Percentiles rank a stretch among this genome's conserved stretches.
These are phyloP conservation scores for Calonectria pteridis DNA, from an alignment of 2,329 filamentous ascomycete genomes.

Conservation along the genomic window DNA sequence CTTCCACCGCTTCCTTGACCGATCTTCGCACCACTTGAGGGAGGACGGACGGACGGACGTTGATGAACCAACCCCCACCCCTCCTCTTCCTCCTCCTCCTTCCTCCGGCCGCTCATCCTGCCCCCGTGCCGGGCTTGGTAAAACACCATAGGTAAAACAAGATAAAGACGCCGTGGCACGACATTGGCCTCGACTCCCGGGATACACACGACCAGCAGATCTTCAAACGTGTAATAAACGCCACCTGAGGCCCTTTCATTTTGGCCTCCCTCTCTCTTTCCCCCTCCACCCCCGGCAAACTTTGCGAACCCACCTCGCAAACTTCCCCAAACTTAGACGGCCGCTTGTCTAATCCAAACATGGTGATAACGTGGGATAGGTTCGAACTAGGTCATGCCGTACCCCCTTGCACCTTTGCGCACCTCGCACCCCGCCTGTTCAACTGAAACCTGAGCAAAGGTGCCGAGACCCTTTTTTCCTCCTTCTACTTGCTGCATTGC, in stretches of 20 bases:
- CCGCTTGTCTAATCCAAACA: not conserved
- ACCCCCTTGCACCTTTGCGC: not conserved
- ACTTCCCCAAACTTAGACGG: not conserved
- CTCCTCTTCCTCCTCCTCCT: no score
- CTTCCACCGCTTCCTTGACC: not conserved
- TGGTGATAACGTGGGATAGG: not conserved
- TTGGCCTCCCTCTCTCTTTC: not conserved
- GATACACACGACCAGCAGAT: constrained; percentile 1
- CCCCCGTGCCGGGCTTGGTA: not conserved
- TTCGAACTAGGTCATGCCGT: not conserved
- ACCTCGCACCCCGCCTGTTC: not conserved
- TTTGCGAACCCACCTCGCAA: not conserved
- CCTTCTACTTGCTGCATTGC: not conserved
- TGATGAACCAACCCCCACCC: not conserved
- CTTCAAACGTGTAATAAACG: not conserved
- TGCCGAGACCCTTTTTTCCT: not conserved
- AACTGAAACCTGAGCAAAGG: not conserved
- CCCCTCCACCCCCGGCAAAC: no score
- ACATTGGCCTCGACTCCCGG: not conserved
- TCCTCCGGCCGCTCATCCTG: not conserved
- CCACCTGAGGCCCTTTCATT: constrained; percentile 11
- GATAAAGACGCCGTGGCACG: not conserved
- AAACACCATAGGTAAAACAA: not conserved
- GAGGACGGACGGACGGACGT: no score
- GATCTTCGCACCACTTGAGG: not conserved